These are phyloP conservation scores for Arachnomyces sp. DNA, from an alignment of 2,329 filamentous ascomycete species.

Conservation along the genomic window DNA sequence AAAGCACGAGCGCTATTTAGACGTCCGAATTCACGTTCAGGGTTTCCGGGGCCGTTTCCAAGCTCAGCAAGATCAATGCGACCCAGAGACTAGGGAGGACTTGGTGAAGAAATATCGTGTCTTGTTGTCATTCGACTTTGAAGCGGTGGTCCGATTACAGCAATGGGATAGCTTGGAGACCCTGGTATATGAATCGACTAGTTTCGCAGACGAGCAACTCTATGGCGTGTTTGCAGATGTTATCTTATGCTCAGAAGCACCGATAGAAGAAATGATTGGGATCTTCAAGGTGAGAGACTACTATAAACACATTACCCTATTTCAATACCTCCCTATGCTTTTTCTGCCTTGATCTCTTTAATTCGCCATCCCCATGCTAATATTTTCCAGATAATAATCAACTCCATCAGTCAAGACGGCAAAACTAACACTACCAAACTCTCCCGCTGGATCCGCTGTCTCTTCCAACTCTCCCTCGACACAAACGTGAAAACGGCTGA, in stretches of 20 bases:
- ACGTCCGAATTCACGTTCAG: conserved; percentile 53
- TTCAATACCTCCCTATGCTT: not conserved
- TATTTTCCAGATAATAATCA: conserved; percentile 55
- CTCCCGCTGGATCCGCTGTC: conserved; percentile 69
- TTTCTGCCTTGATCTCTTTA: conserved; percentile 4
- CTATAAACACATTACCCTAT: not conserved
- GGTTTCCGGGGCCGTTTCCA: conserved; percentile 48
- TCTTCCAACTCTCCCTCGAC: conserved; percentile 61
- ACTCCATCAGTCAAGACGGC: conserved; percentile 44
- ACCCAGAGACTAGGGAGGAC: conserved; percentile 43
- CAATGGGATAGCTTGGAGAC: conserved; percentile 59
- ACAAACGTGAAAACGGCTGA: conserved; percentile 26
- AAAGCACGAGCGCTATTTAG: conserved; percentile 55
- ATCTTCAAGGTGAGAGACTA: conserved; percentile 39
- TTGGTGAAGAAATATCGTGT: conserved; percentile 56
- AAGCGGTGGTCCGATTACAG: conserved; percentile 60
- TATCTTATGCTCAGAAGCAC: conserved; percentile 48
- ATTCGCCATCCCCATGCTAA: conserved; percentile 41
- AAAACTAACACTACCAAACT: conserved; percentile 53
- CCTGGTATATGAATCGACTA: conserved; percentile 46
- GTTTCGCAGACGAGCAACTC: conserved; percentile 32
- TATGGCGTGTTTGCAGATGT: conserved; percentile 62
- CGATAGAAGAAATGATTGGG: conserved; percentile 21
- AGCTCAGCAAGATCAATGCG: conserved; percentile 31
- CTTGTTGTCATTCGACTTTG: conserved; percentile 70